Evolutionary conservation across 148 eudicot species (phyloP).

Genomic region (Cornus controversa): DNA sequence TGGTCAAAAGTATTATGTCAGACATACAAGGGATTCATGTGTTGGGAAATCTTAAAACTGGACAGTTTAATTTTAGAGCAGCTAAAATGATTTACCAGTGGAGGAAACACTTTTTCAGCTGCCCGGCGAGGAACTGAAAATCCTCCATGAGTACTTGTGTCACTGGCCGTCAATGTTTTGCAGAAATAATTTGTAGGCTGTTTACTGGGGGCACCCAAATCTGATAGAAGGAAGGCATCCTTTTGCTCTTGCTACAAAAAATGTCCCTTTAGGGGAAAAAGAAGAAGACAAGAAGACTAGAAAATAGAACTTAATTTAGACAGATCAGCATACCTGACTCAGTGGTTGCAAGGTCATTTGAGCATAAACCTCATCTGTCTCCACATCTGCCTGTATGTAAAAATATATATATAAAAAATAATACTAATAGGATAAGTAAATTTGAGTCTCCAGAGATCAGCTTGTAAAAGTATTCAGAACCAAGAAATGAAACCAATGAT

Average conservation of each 20-base stretch:
- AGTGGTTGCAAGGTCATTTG: slow-evolving; percentile 54
- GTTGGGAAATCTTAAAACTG: neutral
- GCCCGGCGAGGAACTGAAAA: slow-evolving; percentile 59
- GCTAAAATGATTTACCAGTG: slow-evolving; percentile 33
- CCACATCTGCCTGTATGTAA: slow-evolving; percentile 36
- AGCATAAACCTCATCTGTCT: slow-evolving; percentile 54
- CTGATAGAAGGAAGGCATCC: slow-evolving; percentile 43
- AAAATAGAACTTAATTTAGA: neutral
- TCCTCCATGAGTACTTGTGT: slow-evolving; percentile 57
- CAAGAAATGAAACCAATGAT: neutral
- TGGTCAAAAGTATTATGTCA: neutral
- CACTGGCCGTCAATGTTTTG: slow-evolving; percentile 52
- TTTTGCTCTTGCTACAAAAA: slow-evolving; percentile 45
- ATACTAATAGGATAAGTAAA: slow-evolving; percentile 13
- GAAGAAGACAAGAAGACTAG: neutral
- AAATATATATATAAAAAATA: too few relatives aligned
- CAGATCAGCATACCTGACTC: slow-evolving; percentile 26
- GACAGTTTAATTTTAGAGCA: neutral
- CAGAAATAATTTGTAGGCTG: slow-evolving; percentile 54
- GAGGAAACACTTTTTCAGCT: slow-evolving; percentile 56
- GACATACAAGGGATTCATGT: neutral
- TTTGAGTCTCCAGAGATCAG: neutral
- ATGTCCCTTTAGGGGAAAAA: neutral
- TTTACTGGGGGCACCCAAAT: slow-evolving; percentile 45
- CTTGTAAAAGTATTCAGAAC: neutral